Base-by-base conservation (phyloP, 257 asterid genomes). In the Primulina huaijiensis region DNA sequence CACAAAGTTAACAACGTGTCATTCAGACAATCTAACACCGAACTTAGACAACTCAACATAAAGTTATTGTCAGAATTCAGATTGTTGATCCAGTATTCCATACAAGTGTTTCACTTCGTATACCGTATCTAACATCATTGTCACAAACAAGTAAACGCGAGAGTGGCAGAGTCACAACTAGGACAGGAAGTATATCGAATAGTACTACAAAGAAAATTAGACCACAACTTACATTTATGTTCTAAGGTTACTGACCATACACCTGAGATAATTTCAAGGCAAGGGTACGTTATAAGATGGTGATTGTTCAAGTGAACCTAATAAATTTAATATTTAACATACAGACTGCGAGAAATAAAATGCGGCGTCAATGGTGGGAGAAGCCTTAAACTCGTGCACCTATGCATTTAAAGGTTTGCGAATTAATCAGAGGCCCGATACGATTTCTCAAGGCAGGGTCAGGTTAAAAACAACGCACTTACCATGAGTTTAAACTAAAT, bases 151-250 rank as follows among this genome's bases (percentile, higher is more conserved):
- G 12, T 46, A 12, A 43, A 11, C 3, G 4, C n/a, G 11, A 43
- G 53, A 3, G n/a, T 43, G 3, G 5, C 23, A 43, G 12, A 43
- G 53, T 12, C 58, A 53, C 19, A 27, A 56, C 6, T 35, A 37
- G 60, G 60, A 37, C 33, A 64, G 27, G 63, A 72, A 58, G 50
- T 38, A 8, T n/a, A 43, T 43, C n/a, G 5, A 12, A 43, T 43
- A 43, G 2, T 37, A 19, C n/a, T 43, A 40, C 12, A 40, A 60
- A 73, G 77, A 43, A 59, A 55, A 30, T n/a, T 11, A 59, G 27
- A 14, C 53, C 62, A 31, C 43, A 37, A 27, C 19, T 27, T 57
- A 72, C 64, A 70, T 25, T 25, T 40, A 7, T 20, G 6, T 9
- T 31, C 52, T 30, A 30, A 20, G 12, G 63, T 67, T 29, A 50